phyloP scores from a whole-genome alignment of 2,329 filamentous ascomycete genomes.

The Calonectria leucothoes region DNA sequence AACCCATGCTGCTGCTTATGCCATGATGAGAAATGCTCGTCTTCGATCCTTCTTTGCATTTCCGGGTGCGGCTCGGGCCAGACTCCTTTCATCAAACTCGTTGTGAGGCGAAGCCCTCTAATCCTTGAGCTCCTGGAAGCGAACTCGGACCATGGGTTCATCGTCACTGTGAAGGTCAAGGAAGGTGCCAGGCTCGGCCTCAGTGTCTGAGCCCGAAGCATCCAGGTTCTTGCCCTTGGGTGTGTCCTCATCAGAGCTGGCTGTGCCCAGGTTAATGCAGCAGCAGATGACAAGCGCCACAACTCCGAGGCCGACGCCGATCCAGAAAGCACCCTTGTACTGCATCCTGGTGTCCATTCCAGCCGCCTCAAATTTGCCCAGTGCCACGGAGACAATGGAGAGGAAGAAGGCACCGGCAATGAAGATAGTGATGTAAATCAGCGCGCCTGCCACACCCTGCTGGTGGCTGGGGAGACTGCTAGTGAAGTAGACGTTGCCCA shows the following conservation, averaged over 20 bases:
- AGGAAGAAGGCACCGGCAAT: conserved; percentile 72
- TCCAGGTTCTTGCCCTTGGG: conserved; percentile 28
- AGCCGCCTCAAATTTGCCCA: conserved; percentile 52
- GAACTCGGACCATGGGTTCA: not conserved
- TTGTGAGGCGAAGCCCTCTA: not conserved
- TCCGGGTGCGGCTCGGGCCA: not conserved
- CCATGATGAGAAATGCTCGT: not conserved
- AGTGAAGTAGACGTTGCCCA: conserved; percentile 75
- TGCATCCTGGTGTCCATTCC: conserved; percentile 57
- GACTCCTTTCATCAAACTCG: not conserved
- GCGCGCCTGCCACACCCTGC: conserved; percentile 72
- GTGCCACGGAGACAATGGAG: conserved; percentile 68
- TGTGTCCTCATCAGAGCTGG: conserved; percentile 30
- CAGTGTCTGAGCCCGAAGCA: conserved; percentile 13
- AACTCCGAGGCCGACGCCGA: conserved; percentile 63
- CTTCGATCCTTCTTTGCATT: not conserved
- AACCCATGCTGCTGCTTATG: not conserved
- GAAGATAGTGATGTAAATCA: conserved; percentile 71
- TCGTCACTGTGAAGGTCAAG: not conserved
- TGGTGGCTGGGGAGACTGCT: conserved; percentile 67
- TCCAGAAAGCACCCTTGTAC: conserved; percentile 72
- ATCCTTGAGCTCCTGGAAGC: conserved; percentile 1
- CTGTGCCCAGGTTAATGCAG: conserved; percentile 40
- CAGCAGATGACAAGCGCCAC: conserved; percentile 57
- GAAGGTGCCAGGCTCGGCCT: conserved; percentile 1